Conservation (phyloP, 352 stramenopile genomes). For the Phytopythium vexans region DNA sequence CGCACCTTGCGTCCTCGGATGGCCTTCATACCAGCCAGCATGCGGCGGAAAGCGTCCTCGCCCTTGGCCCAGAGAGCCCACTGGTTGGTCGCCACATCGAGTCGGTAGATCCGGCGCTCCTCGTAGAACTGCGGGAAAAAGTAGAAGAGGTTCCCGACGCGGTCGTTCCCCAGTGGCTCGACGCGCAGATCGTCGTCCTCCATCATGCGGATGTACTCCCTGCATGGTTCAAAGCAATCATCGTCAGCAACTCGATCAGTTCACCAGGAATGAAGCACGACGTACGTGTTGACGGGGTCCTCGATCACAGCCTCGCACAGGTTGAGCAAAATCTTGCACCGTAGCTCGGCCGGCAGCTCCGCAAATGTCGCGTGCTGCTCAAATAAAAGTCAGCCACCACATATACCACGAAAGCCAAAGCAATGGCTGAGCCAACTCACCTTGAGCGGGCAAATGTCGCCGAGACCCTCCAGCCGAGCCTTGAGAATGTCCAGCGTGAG, state of each 20-base stretch:
- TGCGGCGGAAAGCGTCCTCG: slow-evolving; percentile 50
- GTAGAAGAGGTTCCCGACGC: slow-evolving; percentile 71
- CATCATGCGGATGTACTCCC: slow-evolving; percentile 84
- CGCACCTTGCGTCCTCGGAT: slow-evolving; percentile 63
- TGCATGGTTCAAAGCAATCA: slow-evolving; percentile 10
- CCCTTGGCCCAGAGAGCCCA: slow-evolving; percentile 83
- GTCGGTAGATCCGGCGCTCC: slow-evolving; percentile 73
- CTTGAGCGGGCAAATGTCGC: slow-evolving; percentile 54
- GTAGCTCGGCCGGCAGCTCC: slow-evolving; percentile 61
- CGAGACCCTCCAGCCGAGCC: slow-evolving; percentile 43
- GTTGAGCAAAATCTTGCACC: slow-evolving; percentile 81
- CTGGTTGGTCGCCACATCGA: slow-evolving; percentile 36
- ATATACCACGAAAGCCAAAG: not conserved
- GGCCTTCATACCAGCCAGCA: slow-evolving; percentile 54
- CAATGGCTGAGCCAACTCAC: slow-evolving; percentile 13
- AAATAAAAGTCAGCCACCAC: slow-evolving; percentile 7
- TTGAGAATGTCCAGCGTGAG: slow-evolving; percentile 62
- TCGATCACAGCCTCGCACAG: slow-evolving; percentile 81
- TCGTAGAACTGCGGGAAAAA: slow-evolving; percentile 88
- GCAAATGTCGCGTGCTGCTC: slow-evolving; percentile 72
- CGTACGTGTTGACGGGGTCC: slow-evolving; percentile 71
- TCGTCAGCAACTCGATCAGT: not conserved
- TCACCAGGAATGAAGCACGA: not conserved
- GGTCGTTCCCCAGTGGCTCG: slow-evolving; percentile 70
- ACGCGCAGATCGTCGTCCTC: slow-evolving; percentile 82